These are phyloP conservation scores for Purpureocillium lavendulum DNA, from an alignment of 2,329 filamentous ascomycete genomes.

Conservation along the genomic window DNA sequence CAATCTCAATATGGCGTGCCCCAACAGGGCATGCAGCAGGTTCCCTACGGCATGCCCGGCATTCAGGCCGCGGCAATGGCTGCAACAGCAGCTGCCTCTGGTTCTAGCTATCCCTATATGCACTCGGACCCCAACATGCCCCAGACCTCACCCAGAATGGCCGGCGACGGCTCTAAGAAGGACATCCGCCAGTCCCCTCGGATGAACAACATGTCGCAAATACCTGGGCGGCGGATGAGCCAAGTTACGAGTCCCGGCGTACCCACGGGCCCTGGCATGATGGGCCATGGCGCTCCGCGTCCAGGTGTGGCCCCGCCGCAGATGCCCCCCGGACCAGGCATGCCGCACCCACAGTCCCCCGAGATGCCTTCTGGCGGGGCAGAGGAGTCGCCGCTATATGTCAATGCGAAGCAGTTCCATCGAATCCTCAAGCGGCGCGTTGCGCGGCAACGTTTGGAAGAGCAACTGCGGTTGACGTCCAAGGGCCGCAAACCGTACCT, in stretches of 20 bases:
- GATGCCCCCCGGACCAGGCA: constrained; percentile 54
- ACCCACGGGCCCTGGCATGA: constrained; percentile 64
- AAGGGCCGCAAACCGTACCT: constrained; percentile 96
- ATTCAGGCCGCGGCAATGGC: constrained; percentile 91
- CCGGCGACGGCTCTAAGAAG: constrained; percentile 61
- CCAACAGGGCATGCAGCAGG: constrained; percentile 60
- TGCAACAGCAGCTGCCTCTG: constrained; percentile 81
- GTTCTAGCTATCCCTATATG: constrained; percentile 67
- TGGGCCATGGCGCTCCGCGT: constrained; percentile 55
- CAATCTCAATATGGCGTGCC: constrained; percentile 68
- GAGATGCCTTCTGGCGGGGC: constrained; percentile 65
- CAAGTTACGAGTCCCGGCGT: constrained; percentile 70
- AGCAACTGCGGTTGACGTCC: constrained; percentile 81
- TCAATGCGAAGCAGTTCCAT: constrained; percentile 98
- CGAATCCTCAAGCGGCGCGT: constrained; percentile 91
- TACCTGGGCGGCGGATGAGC: constrained; percentile 62
- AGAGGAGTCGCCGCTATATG: constrained; percentile 92
- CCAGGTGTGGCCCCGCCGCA: constrained; percentile 47
- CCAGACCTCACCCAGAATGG: constrained; percentile 71
- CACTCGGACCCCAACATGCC: constrained; percentile 59
- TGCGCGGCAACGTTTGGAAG: constrained; percentile 86
- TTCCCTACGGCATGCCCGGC: constrained; percentile 64
- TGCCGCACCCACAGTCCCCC: constrained; percentile 65
- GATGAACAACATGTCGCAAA: constrained; percentile 54
- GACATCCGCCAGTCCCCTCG: constrained; percentile 72